phyloP scores from a whole-genome alignment of 805 yeast species.

The Saccharomycopsis javanensis region DNA sequence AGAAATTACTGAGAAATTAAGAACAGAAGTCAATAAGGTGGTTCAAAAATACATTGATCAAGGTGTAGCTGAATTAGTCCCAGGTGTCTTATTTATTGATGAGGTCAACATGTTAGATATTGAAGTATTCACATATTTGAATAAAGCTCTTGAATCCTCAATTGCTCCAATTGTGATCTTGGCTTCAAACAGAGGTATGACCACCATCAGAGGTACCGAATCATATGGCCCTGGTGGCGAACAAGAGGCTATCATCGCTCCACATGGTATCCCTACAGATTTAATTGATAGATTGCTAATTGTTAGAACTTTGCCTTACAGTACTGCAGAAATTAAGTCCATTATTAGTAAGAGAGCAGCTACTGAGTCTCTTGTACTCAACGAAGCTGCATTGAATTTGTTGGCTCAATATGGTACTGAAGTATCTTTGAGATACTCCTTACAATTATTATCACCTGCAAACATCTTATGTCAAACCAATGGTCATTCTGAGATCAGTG shows the following conservation, averaged over 20 bases:
- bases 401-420: conserved; percentile 65
- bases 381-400: conserved; percentile 59
- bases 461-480: conserved; percentile 69
- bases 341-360: conserved; percentile 76
- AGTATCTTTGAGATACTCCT: conserved; percentile 82
- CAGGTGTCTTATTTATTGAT: conserved; percentile 96
- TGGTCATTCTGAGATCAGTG: conserved; percentile 58
- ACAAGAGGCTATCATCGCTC: conserved; percentile 49
- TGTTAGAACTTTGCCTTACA: conserved; percentile 86
- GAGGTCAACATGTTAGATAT: conserved; percentile 98
- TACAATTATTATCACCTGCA: conserved; percentile 86
- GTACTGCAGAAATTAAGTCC: conserved; percentile 66
- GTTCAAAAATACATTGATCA: conserved; percentile 94
- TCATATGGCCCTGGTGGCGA: background rate
- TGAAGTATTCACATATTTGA: conserved; percentile 91
- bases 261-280: conserved; percentile 97
- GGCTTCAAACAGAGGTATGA: conserved; percentile 93
- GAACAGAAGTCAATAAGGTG: conserved; percentile 89
- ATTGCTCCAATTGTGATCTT: conserved; percentile 92
- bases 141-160: conserved; percentile 83
- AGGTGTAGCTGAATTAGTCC: conserved; percentile 95
- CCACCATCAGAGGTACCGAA: conserved; percentile 77
- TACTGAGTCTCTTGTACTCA: conserved; percentile 62
- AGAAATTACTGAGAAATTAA: conserved; percentile 90
- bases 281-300: conserved; percentile 84